Conservation (phyloP, 2,329 filamentous ascomycete species). For the Ilyonectria mors-panacis region DNA sequence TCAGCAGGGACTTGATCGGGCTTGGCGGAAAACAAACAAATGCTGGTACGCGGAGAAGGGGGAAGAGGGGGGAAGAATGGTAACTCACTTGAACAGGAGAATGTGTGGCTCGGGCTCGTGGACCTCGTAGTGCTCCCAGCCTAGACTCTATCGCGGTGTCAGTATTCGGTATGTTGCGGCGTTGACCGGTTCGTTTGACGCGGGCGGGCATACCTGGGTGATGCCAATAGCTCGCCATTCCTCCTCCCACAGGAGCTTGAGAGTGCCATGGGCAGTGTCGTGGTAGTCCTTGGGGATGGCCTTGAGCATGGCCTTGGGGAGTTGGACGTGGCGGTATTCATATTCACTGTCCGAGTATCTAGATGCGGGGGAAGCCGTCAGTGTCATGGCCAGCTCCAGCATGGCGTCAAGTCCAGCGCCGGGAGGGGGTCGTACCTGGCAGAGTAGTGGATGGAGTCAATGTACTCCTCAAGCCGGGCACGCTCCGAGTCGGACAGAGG, state of each 20-base stretch:
- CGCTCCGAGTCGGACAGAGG: constrained; percentile 86
- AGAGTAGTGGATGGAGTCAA: constrained; percentile 96
- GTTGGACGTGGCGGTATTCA: constrained; percentile 97
- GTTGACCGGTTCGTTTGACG: constrained; percentile 6
- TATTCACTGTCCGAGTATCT: constrained; percentile 95
- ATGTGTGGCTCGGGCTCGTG: constrained; percentile 99
- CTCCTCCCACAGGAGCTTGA: constrained; percentile 98
- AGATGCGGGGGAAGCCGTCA: constrained; percentile 34
- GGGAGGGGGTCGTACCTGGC: constrained; percentile 71
- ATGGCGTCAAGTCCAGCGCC: constrained; percentile 44
- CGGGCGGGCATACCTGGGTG: constrained; percentile 79
- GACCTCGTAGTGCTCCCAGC: constrained; percentile 99
- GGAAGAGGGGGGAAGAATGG: neutral
- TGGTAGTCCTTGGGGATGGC: constrained; percentile 96
- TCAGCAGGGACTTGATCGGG: neutral
- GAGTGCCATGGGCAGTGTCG: constrained; percentile 87
- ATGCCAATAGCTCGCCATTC: constrained; percentile 98
- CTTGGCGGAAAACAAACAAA: neutral
- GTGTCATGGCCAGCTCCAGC: neutral
- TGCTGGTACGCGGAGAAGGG: neutral
- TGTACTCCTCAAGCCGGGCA: constrained; percentile 88
- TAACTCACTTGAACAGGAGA: constrained; percentile 93
- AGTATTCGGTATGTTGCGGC: constrained; percentile 31
- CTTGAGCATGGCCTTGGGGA: constrained; percentile 98
- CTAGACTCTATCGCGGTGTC: constrained; percentile 79